phyloP scores from a whole-genome alignment of 306 rosid species.

The Castanospermum australe region DNA sequence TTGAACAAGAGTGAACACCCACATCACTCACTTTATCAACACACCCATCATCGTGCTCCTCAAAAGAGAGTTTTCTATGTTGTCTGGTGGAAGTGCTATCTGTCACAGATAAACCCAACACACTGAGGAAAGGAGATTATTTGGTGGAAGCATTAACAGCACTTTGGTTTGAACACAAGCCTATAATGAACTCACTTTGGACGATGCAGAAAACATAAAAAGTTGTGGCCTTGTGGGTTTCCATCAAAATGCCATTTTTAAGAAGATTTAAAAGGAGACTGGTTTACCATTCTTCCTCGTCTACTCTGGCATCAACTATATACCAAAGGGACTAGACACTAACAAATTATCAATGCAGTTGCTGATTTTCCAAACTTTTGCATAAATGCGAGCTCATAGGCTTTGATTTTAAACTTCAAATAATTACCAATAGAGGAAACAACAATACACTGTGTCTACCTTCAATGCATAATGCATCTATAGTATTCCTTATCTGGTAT shows the following conservation, averaged over 20 bases:
- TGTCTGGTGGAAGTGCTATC: constrained; percentile 40
- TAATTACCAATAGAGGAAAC: constrained; percentile 33
- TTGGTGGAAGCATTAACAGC: background rate
- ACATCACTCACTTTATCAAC: constrained; percentile 47
- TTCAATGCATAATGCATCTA: constrained; percentile 14
- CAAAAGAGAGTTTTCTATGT: constrained; percentile 44
- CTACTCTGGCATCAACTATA: constrained; percentile 46
- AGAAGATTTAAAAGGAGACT: constrained; percentile 29
- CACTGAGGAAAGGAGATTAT: background rate
- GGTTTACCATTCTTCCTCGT: constrained; percentile 20
- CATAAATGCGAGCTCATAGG: background rate
- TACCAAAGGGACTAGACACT: background rate
- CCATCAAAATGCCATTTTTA: constrained; percentile 36
- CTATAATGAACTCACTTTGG: too few relatives aligned
- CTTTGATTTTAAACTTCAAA: background rate
- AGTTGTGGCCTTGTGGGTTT: constrained; percentile 33
- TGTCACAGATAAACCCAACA: constrained; percentile 29
- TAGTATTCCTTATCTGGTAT: background rate
- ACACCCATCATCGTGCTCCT: constrained; percentile 47
- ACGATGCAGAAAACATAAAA: background rate
- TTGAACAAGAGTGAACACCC: constrained; percentile 31
- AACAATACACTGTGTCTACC: background rate
- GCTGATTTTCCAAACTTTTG: constrained; percentile 28
- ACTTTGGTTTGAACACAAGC: background rate
- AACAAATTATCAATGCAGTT: constrained; percentile 38